Conservation (phyloP, 495 filamentous ascomycete genomes). For the Gamarada debralockiae region DNA sequence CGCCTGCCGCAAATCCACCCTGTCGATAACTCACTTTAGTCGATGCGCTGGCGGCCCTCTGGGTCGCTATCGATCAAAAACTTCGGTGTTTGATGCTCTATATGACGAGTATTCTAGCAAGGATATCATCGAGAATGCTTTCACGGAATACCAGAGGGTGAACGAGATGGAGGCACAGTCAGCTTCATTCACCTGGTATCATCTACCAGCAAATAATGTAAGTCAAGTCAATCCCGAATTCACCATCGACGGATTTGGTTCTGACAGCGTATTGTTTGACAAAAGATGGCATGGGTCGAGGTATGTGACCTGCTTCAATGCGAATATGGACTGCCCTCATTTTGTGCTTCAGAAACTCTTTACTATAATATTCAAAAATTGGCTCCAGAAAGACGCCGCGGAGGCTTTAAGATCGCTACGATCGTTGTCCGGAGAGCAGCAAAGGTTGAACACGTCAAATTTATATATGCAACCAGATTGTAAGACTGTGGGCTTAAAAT, state of each 20-base stretch:
- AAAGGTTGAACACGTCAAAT: too few species aligned
- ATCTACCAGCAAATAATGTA: constrained; percentile 5
- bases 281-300: too few species aligned
- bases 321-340: too few species aligned
- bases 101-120: neutral
- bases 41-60: neutral
- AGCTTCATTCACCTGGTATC: neutral
- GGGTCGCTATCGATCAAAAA: constrained; percentile 1
- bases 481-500: too few species aligned
- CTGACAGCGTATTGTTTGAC: too few species aligned
- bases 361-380: too few species aligned
- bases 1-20: neutral
- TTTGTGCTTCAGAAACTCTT: too few species aligned
- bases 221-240: neutral
- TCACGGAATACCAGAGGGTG: neutral
- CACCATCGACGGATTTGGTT: neutral
- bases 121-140: neutral
- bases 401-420: too few species aligned
- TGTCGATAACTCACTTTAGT: constrained; percentile 1
- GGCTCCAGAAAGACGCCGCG: too few species aligned
- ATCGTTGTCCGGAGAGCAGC: too few species aligned
- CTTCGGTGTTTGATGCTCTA: constrained; percentile 1
- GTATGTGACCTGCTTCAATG: too few species aligned
- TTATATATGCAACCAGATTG: too few species aligned
- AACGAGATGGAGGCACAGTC: neutral